Conservation (phyloP, 306 rosid genomes). For the Dryas octopetala region DNA sequence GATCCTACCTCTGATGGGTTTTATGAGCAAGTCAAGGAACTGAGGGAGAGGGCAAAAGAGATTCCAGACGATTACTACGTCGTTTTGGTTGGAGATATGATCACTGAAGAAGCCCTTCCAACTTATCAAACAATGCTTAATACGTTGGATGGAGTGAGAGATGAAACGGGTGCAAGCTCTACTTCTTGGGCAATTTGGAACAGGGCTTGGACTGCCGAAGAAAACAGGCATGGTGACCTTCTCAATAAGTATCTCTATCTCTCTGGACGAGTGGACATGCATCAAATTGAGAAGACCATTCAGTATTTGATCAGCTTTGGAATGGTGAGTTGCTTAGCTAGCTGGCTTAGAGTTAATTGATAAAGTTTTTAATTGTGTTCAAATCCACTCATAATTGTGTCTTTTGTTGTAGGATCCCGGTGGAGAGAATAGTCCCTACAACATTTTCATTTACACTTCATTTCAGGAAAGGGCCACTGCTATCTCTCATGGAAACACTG, state of each 20-base stretch:
- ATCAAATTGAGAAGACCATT: not conserved
- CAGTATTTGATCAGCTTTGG: not conserved
- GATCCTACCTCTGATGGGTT: not conserved
- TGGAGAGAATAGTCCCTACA: not conserved
- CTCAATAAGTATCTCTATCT: not conserved
- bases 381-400: too few relatives aligned
- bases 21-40: not conserved
- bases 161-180: not conserved
- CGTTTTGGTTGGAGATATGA: not conserved
- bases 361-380: too few relatives aligned
- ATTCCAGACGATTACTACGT: not conserved
- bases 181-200: conserved; percentile 3
- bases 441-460: not conserved
- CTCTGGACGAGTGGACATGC: conserved; percentile 1
- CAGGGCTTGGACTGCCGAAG: conserved; percentile 1
- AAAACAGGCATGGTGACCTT: not conserved
- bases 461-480: conserved; percentile 2
- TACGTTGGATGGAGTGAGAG: not conserved
- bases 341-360: too few relatives aligned
- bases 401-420: too few relatives aligned
- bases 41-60: not conserved
- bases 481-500: conserved; percentile 3
- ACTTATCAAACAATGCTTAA: not conserved
- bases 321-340: not conserved
- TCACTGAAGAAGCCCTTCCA: not conserved